These are phyloP conservation scores for Stachybotrys elegans DNA, from an alignment of 2,329 filamentous ascomycete species.

Conservation along the genomic window DNA sequence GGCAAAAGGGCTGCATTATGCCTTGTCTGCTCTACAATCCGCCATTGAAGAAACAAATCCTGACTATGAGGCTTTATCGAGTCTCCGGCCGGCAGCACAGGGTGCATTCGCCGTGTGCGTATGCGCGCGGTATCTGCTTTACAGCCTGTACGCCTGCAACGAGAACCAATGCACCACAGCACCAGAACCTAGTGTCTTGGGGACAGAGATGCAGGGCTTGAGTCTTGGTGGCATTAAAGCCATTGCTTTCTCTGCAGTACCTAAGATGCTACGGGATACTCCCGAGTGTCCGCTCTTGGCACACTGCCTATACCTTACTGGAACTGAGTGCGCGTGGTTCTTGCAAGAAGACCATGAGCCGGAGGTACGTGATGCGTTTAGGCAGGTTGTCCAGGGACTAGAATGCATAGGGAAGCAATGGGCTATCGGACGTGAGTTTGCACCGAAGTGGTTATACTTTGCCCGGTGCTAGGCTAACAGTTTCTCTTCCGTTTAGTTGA, in stretches of 20 bases:
- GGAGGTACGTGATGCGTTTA: constrained; percentile 6
- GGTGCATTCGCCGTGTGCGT: constrained; percentile 8
- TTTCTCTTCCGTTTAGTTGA: not conserved
- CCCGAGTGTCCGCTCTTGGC: constrained; percentile 6
- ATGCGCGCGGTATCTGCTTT: constrained; percentile 11
- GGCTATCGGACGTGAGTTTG: constrained; percentile 4
- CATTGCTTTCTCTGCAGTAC: constrained; percentile 1
- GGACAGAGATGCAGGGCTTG: constrained; percentile 12
- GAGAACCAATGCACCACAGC: constrained; percentile 3
- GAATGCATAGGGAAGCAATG: not conserved
- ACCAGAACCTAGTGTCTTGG: constrained; percentile 6
- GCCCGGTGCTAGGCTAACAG: not conserved
- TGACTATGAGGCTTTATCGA: not conserved
- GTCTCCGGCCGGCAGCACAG: not conserved
- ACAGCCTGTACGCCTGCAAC: constrained; percentile 14
- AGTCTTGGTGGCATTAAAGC: constrained; percentile 5
- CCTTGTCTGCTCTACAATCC: constrained; percentile 6
- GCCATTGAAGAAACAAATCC: not conserved
- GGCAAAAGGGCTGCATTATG: constrained; percentile 10
- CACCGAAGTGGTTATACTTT: not conserved
- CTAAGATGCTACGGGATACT: not conserved
- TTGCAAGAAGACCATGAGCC: constrained; percentile 12
- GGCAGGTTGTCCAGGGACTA: constrained; percentile 5
- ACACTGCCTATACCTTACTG: constrained; percentile 11
- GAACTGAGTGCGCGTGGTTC: constrained; percentile 14